Base-by-base conservation (phyloP, 1,139 yeast species). In the Saccharomycopsis hybrid region DNA sequence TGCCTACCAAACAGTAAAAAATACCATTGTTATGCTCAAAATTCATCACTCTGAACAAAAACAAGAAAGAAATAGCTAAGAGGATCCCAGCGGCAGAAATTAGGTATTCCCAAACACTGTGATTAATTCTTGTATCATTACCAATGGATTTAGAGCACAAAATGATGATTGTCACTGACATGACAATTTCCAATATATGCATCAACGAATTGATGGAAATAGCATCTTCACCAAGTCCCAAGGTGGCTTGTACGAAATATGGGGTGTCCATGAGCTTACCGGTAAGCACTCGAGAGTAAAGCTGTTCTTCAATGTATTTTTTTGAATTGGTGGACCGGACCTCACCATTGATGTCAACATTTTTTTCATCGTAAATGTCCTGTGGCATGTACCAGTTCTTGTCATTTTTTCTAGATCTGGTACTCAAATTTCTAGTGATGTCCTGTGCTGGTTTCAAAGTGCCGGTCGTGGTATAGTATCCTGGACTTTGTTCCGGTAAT, bases 1-100 rank as follows among this genome's bases (percentile, higher is more conserved):
- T 60, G 2, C 74, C 71, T 0, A 65, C 61, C 11, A 70, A 56
- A 49, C 75, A 70, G 55, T 72, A 72, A 53, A 72, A 71, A 44
- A 72, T 68, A 1, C 77, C 76, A 54, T 71, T 71, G 52, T 74
- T 56, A 53, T 60, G 65, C 52, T 72, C 76, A 51, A 70, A 72
- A 51, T 69, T 69, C 48, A 73, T 63, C 7, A 70, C 55, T 5
- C 64, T 65, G 9, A 66, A 62, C 36, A 72, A 62, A 54, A 73
- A 71, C 31, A 71, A 57, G 4, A 71, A 46, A 2, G 75, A 63
- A 3, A 71, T 65, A 1, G 64, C 60, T 3, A 70, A 56, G 1
- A 74, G 65, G 30, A 72, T 61, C 2, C 66, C 59, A 4, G 69
- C 68, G 52, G 68, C 70, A 1, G 75, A 74, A 29, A 73, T 65